Percentiles rank a stretch among this genome's conserved stretches.
Evolutionary conservation across 495 filamentous ascomycete species (phyloP).

Genomic region (Pseudotulostoma volvatum): DNA sequence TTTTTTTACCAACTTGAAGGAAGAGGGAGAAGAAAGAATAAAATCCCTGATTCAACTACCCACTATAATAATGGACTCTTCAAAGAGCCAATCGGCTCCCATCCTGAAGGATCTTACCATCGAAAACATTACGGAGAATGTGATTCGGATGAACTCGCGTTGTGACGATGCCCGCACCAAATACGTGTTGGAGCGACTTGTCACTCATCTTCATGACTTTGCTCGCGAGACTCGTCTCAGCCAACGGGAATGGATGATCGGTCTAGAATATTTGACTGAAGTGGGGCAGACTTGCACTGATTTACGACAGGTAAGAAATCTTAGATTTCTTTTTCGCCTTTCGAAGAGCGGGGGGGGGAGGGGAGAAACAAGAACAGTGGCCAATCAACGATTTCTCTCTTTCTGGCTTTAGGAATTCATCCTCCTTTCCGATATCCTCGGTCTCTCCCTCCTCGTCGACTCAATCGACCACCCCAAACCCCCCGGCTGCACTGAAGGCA

Average conservation of each 20-base stretch:
- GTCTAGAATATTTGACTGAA: slow-evolving; percentile 50
- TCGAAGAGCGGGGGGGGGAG: neutral
- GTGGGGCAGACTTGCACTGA: slow-evolving; percentile 59
- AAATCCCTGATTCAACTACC: too few species aligned
- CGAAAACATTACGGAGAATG: slow-evolving; percentile 74
- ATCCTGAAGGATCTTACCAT: slow-evolving; percentile 58
- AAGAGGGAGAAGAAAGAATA: too few species aligned
- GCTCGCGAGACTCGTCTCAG: slow-evolving; percentile 66
- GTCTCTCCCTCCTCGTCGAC: slow-evolving; percentile 79
- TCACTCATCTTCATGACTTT: slow-evolving; percentile 71
- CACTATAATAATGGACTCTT: slow-evolving; percentile 46
- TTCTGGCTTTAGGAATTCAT: slow-evolving; percentile 58
- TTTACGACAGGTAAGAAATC: slow-evolving; percentile 49
- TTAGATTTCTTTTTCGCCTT: neutral
- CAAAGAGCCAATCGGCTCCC: slow-evolving; percentile 30
- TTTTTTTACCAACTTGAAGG: too few species aligned
- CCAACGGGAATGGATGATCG: slow-evolving; percentile 64
- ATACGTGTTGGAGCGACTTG: slow-evolving; percentile 56
- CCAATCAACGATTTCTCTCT: neutral
- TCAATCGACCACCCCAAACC: slow-evolving; percentile 86
- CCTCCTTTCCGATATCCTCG: slow-evolving; percentile 80
- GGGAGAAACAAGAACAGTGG: neutral
- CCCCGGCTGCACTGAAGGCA: slow-evolving; percentile 58
- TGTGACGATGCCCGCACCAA: slow-evolving; percentile 46
- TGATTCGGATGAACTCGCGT: slow-evolving; percentile 57